phyloP scores from a whole-genome alignment of 116 monocot species.

The Iris pallida region DNA sequence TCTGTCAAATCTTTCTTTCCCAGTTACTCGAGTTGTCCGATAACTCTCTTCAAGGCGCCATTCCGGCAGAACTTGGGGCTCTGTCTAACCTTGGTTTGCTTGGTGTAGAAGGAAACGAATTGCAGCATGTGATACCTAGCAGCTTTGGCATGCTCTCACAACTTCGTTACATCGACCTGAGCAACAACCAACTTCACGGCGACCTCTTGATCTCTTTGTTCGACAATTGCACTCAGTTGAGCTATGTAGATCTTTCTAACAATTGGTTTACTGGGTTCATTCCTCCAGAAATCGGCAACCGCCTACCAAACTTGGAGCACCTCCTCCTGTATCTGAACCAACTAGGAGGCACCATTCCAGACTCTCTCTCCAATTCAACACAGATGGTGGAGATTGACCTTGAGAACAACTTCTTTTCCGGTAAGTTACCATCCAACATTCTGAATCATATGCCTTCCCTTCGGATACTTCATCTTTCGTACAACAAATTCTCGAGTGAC shows the following conservation, averaged over 20 bases:
- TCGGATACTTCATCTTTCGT: conserved; percentile 25
- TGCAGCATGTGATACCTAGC: conserved; percentile 26
- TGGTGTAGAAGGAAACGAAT: conserved; percentile 20
- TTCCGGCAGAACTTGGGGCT: conserved; percentile 37
- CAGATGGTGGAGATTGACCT: conserved; percentile 23
- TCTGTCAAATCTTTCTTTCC: conserved; percentile 37
- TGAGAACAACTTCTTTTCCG: conserved; percentile 23
- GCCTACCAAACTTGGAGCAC: conserved; percentile 22
- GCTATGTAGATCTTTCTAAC: conserved; percentile 28
- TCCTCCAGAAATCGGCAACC: conserved; percentile 32
- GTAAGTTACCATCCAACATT: conserved; percentile 30
- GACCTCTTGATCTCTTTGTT: conserved; percentile 23
- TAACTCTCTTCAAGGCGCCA: conserved; percentile 36
- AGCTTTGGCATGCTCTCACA: conserved; percentile 30
- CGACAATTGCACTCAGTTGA: conserved; percentile 25
- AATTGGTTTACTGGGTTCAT: conserved; percentile 30
- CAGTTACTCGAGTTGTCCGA: conserved; percentile 38
- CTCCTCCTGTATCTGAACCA: conserved; percentile 29
- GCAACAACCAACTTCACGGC: conserved; percentile 28
- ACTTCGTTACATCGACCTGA: conserved; percentile 27
- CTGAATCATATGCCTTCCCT: conserved; percentile 22
- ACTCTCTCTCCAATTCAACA: conserved; percentile 29
- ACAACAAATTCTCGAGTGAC: conserved; percentile 32
- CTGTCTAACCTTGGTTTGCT: conserved; percentile 27
- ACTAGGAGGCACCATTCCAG: conserved; percentile 21